These are phyloP conservation scores for Sambucus nigra DNA, from an alignment of 129 eudicot species.

Conservation along the genomic window DNA sequence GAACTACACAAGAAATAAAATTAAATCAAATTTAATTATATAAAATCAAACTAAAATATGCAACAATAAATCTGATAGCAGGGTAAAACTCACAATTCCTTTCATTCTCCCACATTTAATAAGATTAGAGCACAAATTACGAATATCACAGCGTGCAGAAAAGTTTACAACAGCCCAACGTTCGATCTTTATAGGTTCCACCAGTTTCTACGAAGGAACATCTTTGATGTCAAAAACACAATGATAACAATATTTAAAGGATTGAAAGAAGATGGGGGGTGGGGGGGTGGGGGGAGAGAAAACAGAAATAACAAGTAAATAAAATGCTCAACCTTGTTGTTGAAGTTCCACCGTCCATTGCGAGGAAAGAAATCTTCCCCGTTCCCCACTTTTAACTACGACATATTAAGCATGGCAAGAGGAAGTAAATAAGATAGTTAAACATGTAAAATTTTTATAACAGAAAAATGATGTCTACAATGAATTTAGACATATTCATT, in stretches of 20 bases:
- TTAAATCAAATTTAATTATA: not conserved
- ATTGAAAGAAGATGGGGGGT: constrained; percentile 26
- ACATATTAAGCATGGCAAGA: constrained; percentile 5
- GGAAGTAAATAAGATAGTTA: not conserved
- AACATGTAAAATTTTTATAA: not conserved
- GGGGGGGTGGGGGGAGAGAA: too few relatives aligned
- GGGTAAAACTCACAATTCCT: constrained; percentile 50
- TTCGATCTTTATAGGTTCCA: constrained; percentile 33
- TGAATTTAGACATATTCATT: not conserved
- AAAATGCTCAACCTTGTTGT: constrained; percentile 46
- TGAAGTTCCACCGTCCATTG: constrained; percentile 69
- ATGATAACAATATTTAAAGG: constrained; percentile 40
- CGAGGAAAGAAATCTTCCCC: constrained; percentile 65
- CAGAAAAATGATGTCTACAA: not conserved
- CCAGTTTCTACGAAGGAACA: constrained; percentile 22
- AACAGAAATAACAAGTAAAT: too few relatives aligned
- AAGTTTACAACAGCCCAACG: constrained; percentile 49
- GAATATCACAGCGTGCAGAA: constrained; percentile 51
- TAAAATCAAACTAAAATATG: not conserved
- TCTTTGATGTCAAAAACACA: constrained; percentile 9
- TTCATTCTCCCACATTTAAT: constrained; percentile 33
- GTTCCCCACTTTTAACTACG: constrained; percentile 61
- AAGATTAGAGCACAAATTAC: constrained; percentile 23
- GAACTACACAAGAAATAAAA: constrained; percentile 10
- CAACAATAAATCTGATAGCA: too few relatives aligned